phyloP scores from a whole-genome alignment of 306 rosid genomes.

The Senna tora region DNA sequence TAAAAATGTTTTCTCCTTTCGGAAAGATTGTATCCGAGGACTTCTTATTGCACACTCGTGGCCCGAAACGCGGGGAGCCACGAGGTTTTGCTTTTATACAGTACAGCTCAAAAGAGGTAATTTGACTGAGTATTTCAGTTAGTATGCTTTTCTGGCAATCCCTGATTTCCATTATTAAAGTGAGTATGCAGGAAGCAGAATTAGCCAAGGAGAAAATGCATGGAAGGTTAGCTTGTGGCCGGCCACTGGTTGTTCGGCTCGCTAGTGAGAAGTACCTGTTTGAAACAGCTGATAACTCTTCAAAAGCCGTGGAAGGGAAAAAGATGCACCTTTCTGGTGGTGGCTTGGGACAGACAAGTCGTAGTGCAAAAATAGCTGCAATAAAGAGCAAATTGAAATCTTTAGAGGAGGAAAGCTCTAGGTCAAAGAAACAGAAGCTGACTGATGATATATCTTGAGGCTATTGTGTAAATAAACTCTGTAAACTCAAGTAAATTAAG shows the following conservation, averaged over 20 bases:
- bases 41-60: slow-evolving; percentile 87
- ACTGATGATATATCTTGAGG: slow-evolving; percentile 47
- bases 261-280: slow-evolving; percentile 59
- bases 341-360: slow-evolving; percentile 61
- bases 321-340: slow-evolving; percentile 52
- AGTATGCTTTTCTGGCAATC: slow-evolving; percentile 41
- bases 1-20: slow-evolving; percentile 86
- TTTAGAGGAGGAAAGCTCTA: slow-evolving; percentile 72
- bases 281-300: slow-evolving; percentile 52
- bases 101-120: slow-evolving; percentile 80
- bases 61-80: slow-evolving; percentile 88
- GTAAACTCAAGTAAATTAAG: slow-evolving; percentile 12
- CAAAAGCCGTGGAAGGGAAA: slow-evolving; percentile 49
- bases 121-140: slow-evolving; percentile 32
- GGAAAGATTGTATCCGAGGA: slow-evolving; percentile 88
- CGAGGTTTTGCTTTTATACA: slow-evolving; percentile 90
- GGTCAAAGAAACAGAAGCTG: slow-evolving; percentile 76
- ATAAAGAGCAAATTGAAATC: slow-evolving; percentile 89
- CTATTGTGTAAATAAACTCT: neutral
- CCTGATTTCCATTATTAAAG: slow-evolving; percentile 87
- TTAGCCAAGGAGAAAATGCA: slow-evolving; percentile 98
- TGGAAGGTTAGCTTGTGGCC: slow-evolving; percentile 83
- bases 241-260: slow-evolving; percentile 85
- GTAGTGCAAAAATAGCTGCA: slow-evolving; percentile 84
- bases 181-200: slow-evolving; percentile 98